phyloP scores from a whole-genome alignment of 2,329 filamentous ascomycete genomes.

The Fusarium floridanum region DNA sequence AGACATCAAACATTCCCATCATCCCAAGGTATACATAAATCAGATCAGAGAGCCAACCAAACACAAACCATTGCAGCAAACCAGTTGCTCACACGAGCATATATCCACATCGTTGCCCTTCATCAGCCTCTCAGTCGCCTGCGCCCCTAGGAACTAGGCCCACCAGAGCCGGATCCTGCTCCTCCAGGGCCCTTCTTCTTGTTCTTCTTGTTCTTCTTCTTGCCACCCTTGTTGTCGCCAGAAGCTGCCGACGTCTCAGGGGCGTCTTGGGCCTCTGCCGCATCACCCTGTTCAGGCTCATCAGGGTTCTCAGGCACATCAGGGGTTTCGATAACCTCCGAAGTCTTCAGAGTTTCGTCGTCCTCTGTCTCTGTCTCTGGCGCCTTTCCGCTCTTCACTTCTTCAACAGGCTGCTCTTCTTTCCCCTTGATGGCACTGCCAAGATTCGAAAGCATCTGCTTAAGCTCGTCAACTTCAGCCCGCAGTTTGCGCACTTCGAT shows the following conservation, averaged over 20 bases:
- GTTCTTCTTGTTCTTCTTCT: constrained; percentile 45
- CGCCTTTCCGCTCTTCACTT: constrained; percentile 16
- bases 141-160: constrained; percentile 26
- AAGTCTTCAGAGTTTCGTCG: constrained; percentile 15
- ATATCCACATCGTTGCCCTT: neutral
- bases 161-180: constrained; percentile 16
- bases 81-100: neutral
- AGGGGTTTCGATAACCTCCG: constrained; percentile 27
- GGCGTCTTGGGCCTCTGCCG: neutral
- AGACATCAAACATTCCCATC: neutral
- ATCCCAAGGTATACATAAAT: neutral
- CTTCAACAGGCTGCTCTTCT: constrained; percentile 5
- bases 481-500: constrained; percentile 73
- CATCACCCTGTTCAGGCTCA: constrained; percentile 24
- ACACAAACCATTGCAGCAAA: neutral
- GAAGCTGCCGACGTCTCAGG: constrained; percentile 30
- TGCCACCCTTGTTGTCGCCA: constrained; percentile 32
- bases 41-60: neutral
- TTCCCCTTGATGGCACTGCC: constrained; percentile 41
- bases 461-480: constrained; percentile 70
- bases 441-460: constrained; percentile 58
- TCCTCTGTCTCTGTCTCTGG: constrained; percentile 17
- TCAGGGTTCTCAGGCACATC: constrained; percentile 32
- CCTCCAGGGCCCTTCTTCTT: constrained; percentile 43
- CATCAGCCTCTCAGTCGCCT: neutral